Base-by-base conservation (phyloP, 495 filamentous ascomycete species). In the Pyrenula massariospora region DNA sequence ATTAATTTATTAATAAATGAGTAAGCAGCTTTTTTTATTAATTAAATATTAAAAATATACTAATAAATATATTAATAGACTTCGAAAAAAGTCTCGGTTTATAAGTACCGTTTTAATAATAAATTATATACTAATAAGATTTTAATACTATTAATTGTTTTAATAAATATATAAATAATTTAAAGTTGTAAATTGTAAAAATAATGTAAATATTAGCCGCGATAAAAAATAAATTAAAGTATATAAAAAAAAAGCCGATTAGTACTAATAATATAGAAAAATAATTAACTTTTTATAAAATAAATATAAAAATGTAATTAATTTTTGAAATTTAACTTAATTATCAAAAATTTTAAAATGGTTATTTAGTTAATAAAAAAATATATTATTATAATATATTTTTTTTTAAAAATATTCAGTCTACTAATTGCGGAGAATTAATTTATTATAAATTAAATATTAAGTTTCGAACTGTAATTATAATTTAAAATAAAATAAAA, bases 381-480 rank as follows among this genome's bases (percentile, higher is more conserved):
- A 56, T 42, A 49, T 55, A 12, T 54, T 42, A 49, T 58, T 55
- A 56, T 55, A 58, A 56, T 19, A 1, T 12, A 56, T 52, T 42
- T 22, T 24, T 3, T 56, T 58, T 48, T 47, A 47, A 56, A 56
- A 25, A 42, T 56, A 22, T 42, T 58, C 25, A 20, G 22, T 56
- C 24, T 55, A 12, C 15, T 58, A 56, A 25, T 12, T 20, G 48
- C 22, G 48, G 24, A 22, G 19, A 24, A 23, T 42, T 48, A 48
- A 56, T 55, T 47, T 24, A 3, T 48, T 20, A 48, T 42, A 42
- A 48, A 22, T 47, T 24, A 12, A 22, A 58, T 20, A 52, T 54
- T 47, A 24, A 57, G 22, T 47, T 56, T 47, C 20, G 55, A 56
- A 36, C 36, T 23, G n/a, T 20, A 47, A 2, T 56, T 56, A 42